Percentiles rank a stretch among this genome's conserved stretches.
phyloP scores from a whole-genome alignment of 768 basidiomycete genomes.

The Leccinum subgranulosum region DNA sequence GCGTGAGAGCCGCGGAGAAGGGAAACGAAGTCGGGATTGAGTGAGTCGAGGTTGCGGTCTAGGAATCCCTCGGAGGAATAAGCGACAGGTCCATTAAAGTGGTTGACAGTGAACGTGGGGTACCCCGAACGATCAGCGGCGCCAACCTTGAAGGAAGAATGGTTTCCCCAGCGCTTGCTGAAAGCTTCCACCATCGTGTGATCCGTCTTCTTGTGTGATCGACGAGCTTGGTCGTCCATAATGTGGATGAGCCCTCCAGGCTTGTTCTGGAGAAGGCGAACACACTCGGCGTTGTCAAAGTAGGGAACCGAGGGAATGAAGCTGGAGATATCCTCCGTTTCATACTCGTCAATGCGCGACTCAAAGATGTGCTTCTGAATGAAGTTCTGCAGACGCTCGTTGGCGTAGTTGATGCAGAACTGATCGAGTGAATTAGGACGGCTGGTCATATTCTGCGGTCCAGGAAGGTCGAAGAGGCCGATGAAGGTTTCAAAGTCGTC shows the following conservation, averaged over 20 bases:
- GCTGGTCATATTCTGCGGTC: slow-evolving; percentile 85
- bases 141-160: slow-evolving; percentile 86
- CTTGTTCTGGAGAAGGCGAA: slow-evolving; percentile 79
- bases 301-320: slow-evolving; percentile 70
- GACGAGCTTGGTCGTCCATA: slow-evolving; percentile 93
- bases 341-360: slow-evolving; percentile 77
- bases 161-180: slow-evolving; percentile 91
- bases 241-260: slow-evolving; percentile 95
- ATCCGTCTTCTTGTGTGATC: slow-evolving; percentile 87
- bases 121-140: slow-evolving; percentile 71
- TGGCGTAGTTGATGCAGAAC: slow-evolving; percentile 95
- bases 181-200: slow-evolving; percentile 95
- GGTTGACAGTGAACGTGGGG: slow-evolving; percentile 87
- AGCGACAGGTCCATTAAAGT: slow-evolving; percentile 88
- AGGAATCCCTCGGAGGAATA: slow-evolving; percentile 92
- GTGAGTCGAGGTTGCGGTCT: slow-evolving; percentile 81
- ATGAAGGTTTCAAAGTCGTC: slow-evolving; percentile 93
- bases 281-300: slow-evolving; percentile 89
- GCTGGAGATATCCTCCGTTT: slow-evolving; percentile 71
- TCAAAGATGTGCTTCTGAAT: slow-evolving; percentile 80
- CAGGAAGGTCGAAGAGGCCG: slow-evolving; percentile 92
- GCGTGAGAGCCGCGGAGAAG: slow-evolving; percentile 65
- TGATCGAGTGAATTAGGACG: slow-evolving; percentile 93
- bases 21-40: slow-evolving; percentile 91
- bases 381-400: slow-evolving; percentile 86